A percentile compares a stretch with the other conserved stretches of the same genome.
These are phyloP conservation scores for Pyracantha coccinea DNA, from an alignment of 331 rosid genomes.

Conservation along the genomic window DNA sequence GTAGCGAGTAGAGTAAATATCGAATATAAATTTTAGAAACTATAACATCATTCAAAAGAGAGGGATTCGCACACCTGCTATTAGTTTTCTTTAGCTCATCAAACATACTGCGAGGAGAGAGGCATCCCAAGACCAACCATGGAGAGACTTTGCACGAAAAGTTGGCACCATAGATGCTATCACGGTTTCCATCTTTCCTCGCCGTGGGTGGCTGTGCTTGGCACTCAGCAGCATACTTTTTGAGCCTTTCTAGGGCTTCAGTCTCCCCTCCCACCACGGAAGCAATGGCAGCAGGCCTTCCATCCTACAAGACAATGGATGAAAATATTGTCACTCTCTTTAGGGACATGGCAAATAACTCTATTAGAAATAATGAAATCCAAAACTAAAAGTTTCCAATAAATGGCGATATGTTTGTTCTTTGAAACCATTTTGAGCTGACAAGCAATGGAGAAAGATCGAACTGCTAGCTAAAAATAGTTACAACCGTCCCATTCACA, in stretches of 20 bases:
- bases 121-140: slow-evolving; percentile 96
- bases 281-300: slow-evolving; percentile 47
- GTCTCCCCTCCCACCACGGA: slow-evolving; percentile 87
- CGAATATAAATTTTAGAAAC: not conserved
- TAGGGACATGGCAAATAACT: not conserved
- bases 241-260: slow-evolving; percentile 78
- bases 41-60: slow-evolving; percentile 1
- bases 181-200: slow-evolving; percentile 41
- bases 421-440: not conserved
- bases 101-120: slow-evolving; percentile 84
- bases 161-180: slow-evolving; percentile 82
- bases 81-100: slow-evolving; percentile 73
- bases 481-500: not conserved
- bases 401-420: not conserved
- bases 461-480: not conserved
- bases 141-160: slow-evolving; percentile 97
- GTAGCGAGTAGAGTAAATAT: slow-evolving; percentile 9
- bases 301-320: slow-evolving; percentile 38
- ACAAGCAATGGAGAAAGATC: not conserved
- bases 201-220: slow-evolving; percentile 69
- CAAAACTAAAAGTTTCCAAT: not conserved
- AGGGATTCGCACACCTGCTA: slow-evolving; percentile 41
- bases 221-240: slow-evolving; percentile 76
- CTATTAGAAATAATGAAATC: not conserved
- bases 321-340: not conserved